Evolutionary conservation across 352 stramenopile genomes (phyloP), one percentile per base, ranked within the genome.

Genomic region (Globisporangium perplexum): DNA sequence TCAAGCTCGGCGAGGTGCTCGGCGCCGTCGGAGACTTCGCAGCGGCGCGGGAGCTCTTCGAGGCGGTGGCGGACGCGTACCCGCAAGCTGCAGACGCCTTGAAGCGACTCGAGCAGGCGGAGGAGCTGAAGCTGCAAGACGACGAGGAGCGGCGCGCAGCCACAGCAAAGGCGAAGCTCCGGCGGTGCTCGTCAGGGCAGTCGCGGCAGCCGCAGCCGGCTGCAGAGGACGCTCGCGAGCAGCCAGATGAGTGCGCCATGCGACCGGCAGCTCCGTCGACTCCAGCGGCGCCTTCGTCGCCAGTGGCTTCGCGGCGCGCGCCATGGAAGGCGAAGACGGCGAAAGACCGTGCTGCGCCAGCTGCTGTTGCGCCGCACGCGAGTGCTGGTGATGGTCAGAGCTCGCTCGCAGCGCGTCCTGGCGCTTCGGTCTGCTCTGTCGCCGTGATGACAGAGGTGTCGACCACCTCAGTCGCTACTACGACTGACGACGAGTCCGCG

Each of bases 1-100:
- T 74, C 57, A 87, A 89, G 39, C 59, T 91, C 22, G 81, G 74
- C 7, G 56, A 68, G 31, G 64, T 73, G 14, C 63, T 86, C 15
- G 68, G 68, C 8, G 57, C 65, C 17, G 59, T 57, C 10, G 66
- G 62, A 3, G 42, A 55, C 33, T 76, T 86, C 46, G 70, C 76
- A 23, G 68, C 80, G 47, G 75, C 75, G 18, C 50, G 64, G 14
- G 43, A 44, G 17, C 66, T 63, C 11, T 74, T 81, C 17, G 56
- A 85, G 26, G 57, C 57, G 1, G 80, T 83, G 41, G n/a, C 72
- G 15, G 47, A 59, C 20, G 60, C 64, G 22, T 86, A 89, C 39
- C 73, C 78, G 20, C 73, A 81, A 62, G 71, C 75, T 18, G 44
- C 55, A n/a, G 62, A 74, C n/a, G 71, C 73, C 1, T 52, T 89